These are phyloP conservation scores for Closterium sp. DNA, from an alignment of 139 green algal genomes.

Conservation along the genomic window DNA sequence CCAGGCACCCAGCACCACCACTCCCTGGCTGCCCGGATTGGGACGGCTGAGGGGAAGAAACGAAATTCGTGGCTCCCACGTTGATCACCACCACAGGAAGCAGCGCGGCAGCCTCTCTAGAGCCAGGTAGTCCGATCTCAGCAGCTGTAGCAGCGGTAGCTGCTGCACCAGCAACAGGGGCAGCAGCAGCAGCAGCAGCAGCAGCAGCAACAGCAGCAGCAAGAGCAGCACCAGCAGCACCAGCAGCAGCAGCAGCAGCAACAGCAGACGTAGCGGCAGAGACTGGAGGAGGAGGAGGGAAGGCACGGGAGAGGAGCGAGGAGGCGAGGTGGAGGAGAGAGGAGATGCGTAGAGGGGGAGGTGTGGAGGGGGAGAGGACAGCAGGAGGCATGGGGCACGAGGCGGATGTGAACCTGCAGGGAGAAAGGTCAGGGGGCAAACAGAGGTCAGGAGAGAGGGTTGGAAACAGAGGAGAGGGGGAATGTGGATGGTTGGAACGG, in stretches of 20 bases:
- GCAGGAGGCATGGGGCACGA: constrained; percentile 26
- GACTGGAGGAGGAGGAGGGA: not conserved
- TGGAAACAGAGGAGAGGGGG: no score
- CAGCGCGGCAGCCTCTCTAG: no score
- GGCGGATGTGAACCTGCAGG: constrained; percentile 10
- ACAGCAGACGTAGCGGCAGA: not conserved
- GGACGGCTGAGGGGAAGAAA: not conserved
- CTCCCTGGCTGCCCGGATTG: not conserved
- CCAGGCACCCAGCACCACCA: not conserved
- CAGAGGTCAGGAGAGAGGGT: no score
- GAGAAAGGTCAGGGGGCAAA: no score
- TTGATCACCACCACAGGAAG: constrained; percentile 14
- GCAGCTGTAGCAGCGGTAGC: not conserved
- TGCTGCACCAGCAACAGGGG: not conserved
- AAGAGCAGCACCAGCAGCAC: no score
- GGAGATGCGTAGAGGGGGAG: not conserved
- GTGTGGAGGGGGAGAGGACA: not conserved
- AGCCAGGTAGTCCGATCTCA: no score
- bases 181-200: not conserved
- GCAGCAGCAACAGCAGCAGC: no score
- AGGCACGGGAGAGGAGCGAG: not conserved
- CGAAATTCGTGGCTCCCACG: constrained; percentile 25
- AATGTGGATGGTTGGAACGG: no score
- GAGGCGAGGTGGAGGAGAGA: not conserved
- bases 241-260: no score